These are phyloP conservation scores for Umbelopsis sp. DNA, from an alignment of 192 early-diverging fungal species.

Conservation along the genomic window DNA sequence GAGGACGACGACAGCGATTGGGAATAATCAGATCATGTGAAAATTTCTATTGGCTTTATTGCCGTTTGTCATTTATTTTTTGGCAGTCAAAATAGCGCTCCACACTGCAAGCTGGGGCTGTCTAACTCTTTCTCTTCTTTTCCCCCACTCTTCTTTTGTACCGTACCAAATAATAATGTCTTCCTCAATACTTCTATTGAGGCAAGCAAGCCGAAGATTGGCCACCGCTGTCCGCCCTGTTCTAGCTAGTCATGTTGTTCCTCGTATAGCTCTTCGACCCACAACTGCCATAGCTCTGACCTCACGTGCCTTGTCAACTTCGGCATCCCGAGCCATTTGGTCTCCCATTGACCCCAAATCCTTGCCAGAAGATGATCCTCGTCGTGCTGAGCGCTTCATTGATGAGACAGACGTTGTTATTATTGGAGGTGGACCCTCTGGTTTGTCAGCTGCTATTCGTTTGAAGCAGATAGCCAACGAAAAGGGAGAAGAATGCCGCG, in stretches of 20 bases:
- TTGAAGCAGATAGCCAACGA: conserved; percentile 87
- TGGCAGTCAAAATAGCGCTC: no score
- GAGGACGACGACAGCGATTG: conserved; percentile 40
- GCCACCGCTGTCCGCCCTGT: background rate
- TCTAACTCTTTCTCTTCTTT: background rate
- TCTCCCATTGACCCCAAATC: conserved; percentile 39
- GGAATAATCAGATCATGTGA: conserved; percentile 29
- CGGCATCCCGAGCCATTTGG: conserved; percentile 26
- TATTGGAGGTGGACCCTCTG: conserved; percentile 93
- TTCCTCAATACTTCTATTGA: conserved; percentile 7
- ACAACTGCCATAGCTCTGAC: background rate
- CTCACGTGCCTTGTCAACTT: background rate
- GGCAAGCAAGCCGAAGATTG: background rate
- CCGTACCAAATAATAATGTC: background rate
- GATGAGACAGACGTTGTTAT: conserved; percentile 97
- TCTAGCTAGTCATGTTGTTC: background rate
- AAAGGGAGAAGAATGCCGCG: conserved; percentile 83
- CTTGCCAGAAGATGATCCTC: conserved; percentile 48
- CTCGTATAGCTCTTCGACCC: background rate
- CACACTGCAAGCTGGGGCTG: no score
- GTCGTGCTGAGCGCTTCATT: conserved; percentile 61
- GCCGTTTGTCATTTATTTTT: background rate
- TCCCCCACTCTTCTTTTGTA: conserved; percentile 3
- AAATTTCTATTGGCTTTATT: conserved; percentile 3
- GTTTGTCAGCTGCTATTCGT: conserved; percentile 93